Evolutionary conservation across 495 filamentous ascomycete genomes (phyloP), one percentile per base, ranked within the genome.

Genomic region (Aspergillus sclerotioniger): DNA sequence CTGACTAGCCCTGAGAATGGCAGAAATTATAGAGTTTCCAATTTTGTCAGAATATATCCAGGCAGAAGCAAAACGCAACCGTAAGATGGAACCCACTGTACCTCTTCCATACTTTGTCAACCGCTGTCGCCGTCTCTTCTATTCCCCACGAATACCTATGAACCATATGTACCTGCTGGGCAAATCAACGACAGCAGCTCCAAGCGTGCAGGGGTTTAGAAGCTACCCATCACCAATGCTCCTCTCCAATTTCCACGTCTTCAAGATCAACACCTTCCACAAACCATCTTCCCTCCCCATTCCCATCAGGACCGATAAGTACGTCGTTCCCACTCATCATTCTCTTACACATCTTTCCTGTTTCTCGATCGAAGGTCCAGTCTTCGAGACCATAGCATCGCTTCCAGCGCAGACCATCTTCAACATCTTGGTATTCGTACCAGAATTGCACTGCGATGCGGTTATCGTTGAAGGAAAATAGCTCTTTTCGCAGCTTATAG

Each of bases 321-420:
- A 96, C 67, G 74, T 96, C 90, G 64, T 96, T 96, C 3, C 89
- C 92, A 67, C 90, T 94, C 92, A 96, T 96, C 84, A 87, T 84
- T 45, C 91, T 71, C 76, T 96, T 96, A 56, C 84, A 69, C 92
- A 96, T 96, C 61, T 84, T 78, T 0, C 92, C 92, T 35, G 90
- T 67, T 51, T 74, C 70, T 12, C 68, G 60, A 53, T 85, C 87
- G 74, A 91, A 96, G 0, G 91, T 96, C 92, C 91, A 96, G 67
- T 96, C 89, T 74, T 96, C 91, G 21, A 96, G 78, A 0, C 92
- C 92, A 69, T 95, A 96, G 44, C 89, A 92, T 16, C 92, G 80
- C 82, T 89, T 95, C 92, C 91, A 97, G 64, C 89, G 86, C 65
- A 83, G 76, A 6, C 64, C 71, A 58, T 90, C 87, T 0, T 80